Conservation (phyloP, 2,329 filamentous ascomycete genomes). For the Acephala macrosclerotiorum region DNA sequence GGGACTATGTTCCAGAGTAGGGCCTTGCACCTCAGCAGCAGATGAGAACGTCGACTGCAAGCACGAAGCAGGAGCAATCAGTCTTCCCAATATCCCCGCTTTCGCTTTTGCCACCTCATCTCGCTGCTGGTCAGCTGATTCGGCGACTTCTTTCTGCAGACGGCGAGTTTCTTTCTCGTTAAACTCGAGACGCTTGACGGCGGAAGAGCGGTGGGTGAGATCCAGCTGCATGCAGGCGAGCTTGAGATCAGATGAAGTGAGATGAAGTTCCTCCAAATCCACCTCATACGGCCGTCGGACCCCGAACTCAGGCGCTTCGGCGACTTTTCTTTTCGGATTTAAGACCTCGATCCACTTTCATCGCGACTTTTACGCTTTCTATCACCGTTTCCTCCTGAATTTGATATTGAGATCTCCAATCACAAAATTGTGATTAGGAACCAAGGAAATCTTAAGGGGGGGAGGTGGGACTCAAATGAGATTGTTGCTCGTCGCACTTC, state of each 20-base stretch:
- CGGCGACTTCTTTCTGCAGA: background rate
- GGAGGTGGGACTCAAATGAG: background rate
- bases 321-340: background rate
- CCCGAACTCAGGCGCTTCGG: background rate
- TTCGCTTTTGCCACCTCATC: background rate
- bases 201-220: background rate
- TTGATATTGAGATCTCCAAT: background rate
- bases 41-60: background rate
- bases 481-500: constrained; percentile 6
- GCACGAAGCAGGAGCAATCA: background rate
- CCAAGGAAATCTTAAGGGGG: background rate
- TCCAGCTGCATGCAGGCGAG: background rate
- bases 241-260: background rate
- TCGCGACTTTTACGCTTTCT: background rate
- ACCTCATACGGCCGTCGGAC: constrained; percentile 3
- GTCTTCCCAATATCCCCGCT: background rate
- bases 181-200: background rate
- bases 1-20: background rate
- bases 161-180: background rate
- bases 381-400: background rate
- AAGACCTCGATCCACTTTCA: background rate
- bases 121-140: background rate
- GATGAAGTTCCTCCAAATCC: background rate
- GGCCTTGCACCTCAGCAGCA: background rate
- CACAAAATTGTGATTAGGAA: background rate